A percentile compares a stretch with the other conserved stretches of the same genome.
These are phyloP conservation scores for Eutrema japonicum DNA, from an alignment of 345 rosid genomes.

Conservation along the genomic window DNA sequence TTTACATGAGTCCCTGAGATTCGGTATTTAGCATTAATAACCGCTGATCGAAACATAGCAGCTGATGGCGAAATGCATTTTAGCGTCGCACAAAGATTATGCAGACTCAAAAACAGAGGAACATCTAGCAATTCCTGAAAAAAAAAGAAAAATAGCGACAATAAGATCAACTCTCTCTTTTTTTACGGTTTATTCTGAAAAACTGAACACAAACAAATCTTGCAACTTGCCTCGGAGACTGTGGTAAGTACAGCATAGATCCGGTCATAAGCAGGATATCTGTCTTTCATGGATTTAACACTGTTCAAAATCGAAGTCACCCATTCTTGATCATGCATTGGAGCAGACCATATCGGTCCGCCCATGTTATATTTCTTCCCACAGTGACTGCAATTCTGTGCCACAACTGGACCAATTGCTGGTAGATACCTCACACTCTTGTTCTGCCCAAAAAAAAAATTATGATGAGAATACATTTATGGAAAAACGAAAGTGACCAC, in stretches of 20 bases:
- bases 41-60: slow-evolving; percentile 82
- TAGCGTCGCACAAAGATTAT: slow-evolving; percentile 85
- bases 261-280: slow-evolving; percentile 87
- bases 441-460: slow-evolving; percentile 52
- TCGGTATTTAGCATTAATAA: slow-evolving; percentile 81
- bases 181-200: background rate
- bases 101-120: slow-evolving; percentile 88
- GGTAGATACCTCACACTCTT: slow-evolving; percentile 86
- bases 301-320: slow-evolving; percentile 64
- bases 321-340: slow-evolving; percentile 95
- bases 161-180: background rate
- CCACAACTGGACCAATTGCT: slow-evolving; percentile 87
- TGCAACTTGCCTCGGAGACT: slow-evolving; percentile 70
- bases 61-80: slow-evolving; percentile 95
- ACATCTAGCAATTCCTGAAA: slow-evolving; percentile 90
- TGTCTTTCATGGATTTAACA: slow-evolving; percentile 76
- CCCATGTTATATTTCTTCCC: slow-evolving; percentile 97
- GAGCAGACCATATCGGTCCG: slow-evolving; percentile 97
- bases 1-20: slow-evolving; percentile 92
- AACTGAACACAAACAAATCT: background rate
- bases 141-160: background rate
- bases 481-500: slow-evolving; percentile 2
- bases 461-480: background rate
- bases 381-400: slow-evolving; percentile 81
- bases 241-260: slow-evolving; percentile 89